phyloP scores from a whole-genome alignment of 495 filamentous ascomycete genomes.

The Talaromyces wortmannii region DNA sequence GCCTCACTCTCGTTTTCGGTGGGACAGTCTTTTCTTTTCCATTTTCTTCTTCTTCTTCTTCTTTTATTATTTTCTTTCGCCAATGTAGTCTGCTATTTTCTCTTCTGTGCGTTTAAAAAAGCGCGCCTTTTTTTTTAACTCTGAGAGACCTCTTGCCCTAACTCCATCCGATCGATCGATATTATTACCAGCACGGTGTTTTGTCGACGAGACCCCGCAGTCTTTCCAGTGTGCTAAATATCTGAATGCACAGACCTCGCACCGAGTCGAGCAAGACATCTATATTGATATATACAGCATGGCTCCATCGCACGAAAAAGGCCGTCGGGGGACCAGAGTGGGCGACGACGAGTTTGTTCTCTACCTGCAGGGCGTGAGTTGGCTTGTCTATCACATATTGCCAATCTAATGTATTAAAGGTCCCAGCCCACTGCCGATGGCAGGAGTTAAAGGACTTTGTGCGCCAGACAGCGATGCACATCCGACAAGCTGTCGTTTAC shows the following conservation, averaged over 20 bases:
- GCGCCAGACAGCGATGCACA: slow-evolving; percentile 39
- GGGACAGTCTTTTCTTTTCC: background rate
- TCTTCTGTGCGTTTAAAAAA: too few species aligned
- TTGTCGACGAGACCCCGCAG: too few species aligned
- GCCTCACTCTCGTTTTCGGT: background rate
- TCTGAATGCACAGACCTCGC: too few species aligned
- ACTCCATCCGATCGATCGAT: too few species aligned
- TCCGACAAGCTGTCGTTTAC: slow-evolving; percentile 42
- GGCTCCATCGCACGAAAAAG: slow-evolving; percentile 17
- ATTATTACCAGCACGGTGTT: too few species aligned
- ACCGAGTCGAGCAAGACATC: too few species aligned
- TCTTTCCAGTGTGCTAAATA: too few species aligned
- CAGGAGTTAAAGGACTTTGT: slow-evolving; percentile 43
- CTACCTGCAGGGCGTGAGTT: slow-evolving; percentile 39
- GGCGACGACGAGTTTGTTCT: slow-evolving; percentile 41
- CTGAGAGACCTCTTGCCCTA: too few species aligned
- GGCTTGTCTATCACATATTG: background rate
- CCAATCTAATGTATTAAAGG: slow-evolving; percentile 16
- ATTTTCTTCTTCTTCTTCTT: background rate
- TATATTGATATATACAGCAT: too few species aligned
- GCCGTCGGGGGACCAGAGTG: slow-evolving; percentile 22
- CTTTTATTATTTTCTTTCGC: background rate
- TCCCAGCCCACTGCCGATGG: slow-evolving; percentile 41
- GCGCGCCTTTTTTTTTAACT: too few species aligned
- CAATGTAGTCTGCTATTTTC: background rate